A percentile compares a stretch with the other conserved stretches of the same genome.
These are phyloP conservation scores for Petrea volubilis DNA, from an alignment of 257 asterid genomes.

Conservation along the genomic window DNA sequence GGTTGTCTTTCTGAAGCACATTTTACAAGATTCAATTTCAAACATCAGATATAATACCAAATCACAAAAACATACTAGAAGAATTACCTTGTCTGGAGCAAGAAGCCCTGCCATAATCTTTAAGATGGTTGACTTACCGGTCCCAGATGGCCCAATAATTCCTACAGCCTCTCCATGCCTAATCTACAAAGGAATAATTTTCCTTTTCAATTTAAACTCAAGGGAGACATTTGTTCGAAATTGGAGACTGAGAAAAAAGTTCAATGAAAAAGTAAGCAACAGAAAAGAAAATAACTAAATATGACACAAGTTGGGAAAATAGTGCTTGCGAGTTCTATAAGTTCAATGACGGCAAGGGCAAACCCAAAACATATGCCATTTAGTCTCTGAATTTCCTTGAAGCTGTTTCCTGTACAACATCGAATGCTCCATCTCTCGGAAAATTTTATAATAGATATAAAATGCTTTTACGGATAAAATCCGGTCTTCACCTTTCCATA, in stretches of 20 bases:
- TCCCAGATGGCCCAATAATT: constrained; percentile 99
- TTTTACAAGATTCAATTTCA: neutral
- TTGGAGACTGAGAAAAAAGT: neutral
- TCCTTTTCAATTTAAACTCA: constrained; percentile 11
- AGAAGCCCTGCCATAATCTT: constrained; percentile 99
- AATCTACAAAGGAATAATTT: constrained; percentile 56
- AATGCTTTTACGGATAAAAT: neutral
- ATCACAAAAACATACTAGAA: constrained; percentile 9
- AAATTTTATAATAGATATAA: neutral
- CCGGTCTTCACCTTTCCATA: neutral
- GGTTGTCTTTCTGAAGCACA: constrained; percentile 13
- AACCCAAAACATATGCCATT: neutral
- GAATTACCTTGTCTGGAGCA: constrained; percentile 90
- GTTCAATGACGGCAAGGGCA: neutral
- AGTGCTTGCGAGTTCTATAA: neutral
- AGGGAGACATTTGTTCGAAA: constrained; percentile 9
- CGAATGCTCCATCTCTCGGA: neutral
- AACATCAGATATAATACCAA: neutral
- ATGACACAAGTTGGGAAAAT: neutral
- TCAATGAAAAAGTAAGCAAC: neutral
- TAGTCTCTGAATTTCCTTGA: neutral
- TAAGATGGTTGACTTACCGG: constrained; percentile 95
- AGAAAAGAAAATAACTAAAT: neutral
- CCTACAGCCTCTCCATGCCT: constrained; percentile 99
- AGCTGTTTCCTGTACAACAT: neutral